These are phyloP conservation scores for Penicillium dipodomyicola DNA, from an alignment of 495 filamentous ascomycete genomes.

Conservation along the genomic window DNA sequence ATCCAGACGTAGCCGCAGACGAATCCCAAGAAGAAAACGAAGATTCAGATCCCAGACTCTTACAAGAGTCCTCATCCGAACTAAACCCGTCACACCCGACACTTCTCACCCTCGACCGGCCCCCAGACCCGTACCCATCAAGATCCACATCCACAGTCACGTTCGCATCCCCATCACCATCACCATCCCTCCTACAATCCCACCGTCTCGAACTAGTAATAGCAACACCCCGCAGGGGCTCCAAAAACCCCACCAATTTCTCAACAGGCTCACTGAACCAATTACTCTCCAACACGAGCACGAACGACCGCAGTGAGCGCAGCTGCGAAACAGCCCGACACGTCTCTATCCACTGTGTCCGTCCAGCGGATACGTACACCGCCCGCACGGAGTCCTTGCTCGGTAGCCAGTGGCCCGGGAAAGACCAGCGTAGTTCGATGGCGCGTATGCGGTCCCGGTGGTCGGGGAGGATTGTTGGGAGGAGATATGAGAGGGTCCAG, in stretches of 20 bases:
- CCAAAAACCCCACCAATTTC: constrained; percentile 42
- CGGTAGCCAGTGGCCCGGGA: constrained; percentile 47
- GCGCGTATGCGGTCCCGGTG: constrained; percentile 36
- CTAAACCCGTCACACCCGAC: background rate
- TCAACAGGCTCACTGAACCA: constrained; percentile 48
- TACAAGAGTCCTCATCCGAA: constrained; percentile 5
- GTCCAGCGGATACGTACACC: constrained; percentile 44
- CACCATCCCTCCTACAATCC: no score
- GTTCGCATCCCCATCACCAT: background rate
- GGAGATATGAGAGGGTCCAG: constrained; percentile 47
- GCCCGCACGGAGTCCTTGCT: constrained; percentile 47
- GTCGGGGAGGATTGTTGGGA: constrained; percentile 35
- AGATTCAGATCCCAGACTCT: background rate
- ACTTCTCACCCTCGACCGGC: background rate
- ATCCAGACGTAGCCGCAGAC: background rate
- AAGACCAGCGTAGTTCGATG: constrained; percentile 47
- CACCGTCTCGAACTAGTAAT: constrained; percentile 12
- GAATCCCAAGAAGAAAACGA: background rate
- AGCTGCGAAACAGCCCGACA: constrained; percentile 33
- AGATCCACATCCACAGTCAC: background rate
- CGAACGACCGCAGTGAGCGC: constrained; percentile 33
- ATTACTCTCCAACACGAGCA: constrained; percentile 35
- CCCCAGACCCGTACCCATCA: background rate
- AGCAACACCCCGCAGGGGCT: constrained; percentile 35
- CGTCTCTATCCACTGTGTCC: constrained; percentile 45